These are phyloP conservation scores for Colletotrichum cordylinicola DNA, from an alignment of 2,329 filamentous ascomycete genomes.

Conservation along the genomic window DNA sequence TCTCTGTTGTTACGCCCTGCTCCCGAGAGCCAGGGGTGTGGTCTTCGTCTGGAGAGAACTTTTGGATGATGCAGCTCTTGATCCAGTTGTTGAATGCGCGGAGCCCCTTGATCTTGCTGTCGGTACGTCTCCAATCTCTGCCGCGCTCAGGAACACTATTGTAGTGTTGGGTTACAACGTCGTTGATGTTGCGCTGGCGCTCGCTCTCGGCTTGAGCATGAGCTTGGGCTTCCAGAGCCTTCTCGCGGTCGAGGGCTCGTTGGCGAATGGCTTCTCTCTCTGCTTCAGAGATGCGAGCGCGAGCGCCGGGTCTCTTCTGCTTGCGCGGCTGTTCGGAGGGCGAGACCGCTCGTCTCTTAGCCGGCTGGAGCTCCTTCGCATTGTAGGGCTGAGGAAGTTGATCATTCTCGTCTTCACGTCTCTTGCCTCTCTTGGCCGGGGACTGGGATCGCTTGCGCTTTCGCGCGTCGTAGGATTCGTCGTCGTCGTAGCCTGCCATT, in stretches of 20 bases:
- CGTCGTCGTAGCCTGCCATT: slow-evolving; percentile 25
- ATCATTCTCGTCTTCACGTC: slow-evolving; percentile 38
- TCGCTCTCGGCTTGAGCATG: slow-evolving; percentile 42
- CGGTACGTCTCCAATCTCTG: slow-evolving; percentile 91
- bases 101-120: slow-evolving; percentile 93
- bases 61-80: slow-evolving; percentile 96
- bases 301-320: slow-evolving; percentile 71
- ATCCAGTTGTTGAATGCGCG: slow-evolving; percentile 99
- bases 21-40: slow-evolving; percentile 67
- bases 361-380: slow-evolving; percentile 61
- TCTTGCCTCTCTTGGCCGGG: slow-evolving; percentile 25
- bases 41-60: slow-evolving; percentile 86
- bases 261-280: slow-evolving; percentile 73
- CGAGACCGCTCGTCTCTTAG: slow-evolving; percentile 63
- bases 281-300: slow-evolving; percentile 69
- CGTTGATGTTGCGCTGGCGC: slow-evolving; percentile 67
- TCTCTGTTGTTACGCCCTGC: slow-evolving; percentile 53
- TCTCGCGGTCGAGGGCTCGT: slow-evolving; percentile 63
- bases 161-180: slow-evolving; percentile 93
- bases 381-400: slow-evolving; percentile 66
- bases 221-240: slow-evolving; percentile 41
- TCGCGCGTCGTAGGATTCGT: slow-evolving; percentile 44
- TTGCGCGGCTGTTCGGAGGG: slow-evolving; percentile 65
- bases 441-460: slow-evolving; percentile 44
- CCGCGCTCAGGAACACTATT: slow-evolving; percentile 94